A percentile compares a stretch with the other conserved stretches of the same genome.
Evolutionary conservation across 2,329 filamentous ascomycete species (phyloP).

Genomic region (Fusarium neocosmosporiellum): DNA sequence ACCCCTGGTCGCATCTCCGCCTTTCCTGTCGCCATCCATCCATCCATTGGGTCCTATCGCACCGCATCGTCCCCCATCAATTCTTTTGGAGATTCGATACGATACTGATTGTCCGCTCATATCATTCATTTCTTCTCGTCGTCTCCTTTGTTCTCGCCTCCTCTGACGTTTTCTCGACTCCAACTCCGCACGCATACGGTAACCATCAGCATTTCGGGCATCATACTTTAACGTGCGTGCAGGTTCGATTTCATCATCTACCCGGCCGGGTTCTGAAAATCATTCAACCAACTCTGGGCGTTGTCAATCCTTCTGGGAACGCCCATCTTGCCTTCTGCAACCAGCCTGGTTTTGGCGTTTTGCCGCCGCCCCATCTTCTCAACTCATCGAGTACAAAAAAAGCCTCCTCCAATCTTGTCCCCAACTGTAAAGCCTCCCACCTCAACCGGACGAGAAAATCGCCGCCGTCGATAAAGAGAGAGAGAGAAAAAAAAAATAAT

Average conservation of each 20-base stretch:
- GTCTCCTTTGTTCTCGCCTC: conserved; percentile 7
- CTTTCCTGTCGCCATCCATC: conserved; percentile 21
- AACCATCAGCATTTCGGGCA: conserved; percentile 35
- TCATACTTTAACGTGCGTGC: conserved; percentile 26
- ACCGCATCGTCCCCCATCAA: neutral
- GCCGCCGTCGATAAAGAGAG: neutral
- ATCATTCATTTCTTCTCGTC: conserved; percentile 20
- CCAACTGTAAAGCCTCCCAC: conserved; percentile 9
- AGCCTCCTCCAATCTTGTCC: conserved; percentile 15
- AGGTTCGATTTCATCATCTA: conserved; percentile 7
- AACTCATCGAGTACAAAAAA: conserved; percentile 26
- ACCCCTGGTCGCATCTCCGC: conserved; percentile 30
- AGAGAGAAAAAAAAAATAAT: neutral
- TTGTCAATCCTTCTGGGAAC: conserved; percentile 22
- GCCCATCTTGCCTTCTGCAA: conserved; percentile 7
- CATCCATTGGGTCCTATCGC: conserved; percentile 10
- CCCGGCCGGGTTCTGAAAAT: conserved; percentile 13
- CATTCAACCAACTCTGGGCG: conserved; percentile 26
- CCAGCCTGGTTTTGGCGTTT: conserved; percentile 26
- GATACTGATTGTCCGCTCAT: conserved; percentile 22
- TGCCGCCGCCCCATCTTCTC: conserved; percentile 25
- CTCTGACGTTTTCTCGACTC: conserved; percentile 24
- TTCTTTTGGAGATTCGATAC: conserved; percentile 12
- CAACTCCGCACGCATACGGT: conserved; percentile 30
- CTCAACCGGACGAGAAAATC: neutral